These are phyloP conservation scores for Chrysoporthe deuterocubensis DNA, from an alignment of 2,329 filamentous ascomycete species.

Conservation along the genomic window DNA sequence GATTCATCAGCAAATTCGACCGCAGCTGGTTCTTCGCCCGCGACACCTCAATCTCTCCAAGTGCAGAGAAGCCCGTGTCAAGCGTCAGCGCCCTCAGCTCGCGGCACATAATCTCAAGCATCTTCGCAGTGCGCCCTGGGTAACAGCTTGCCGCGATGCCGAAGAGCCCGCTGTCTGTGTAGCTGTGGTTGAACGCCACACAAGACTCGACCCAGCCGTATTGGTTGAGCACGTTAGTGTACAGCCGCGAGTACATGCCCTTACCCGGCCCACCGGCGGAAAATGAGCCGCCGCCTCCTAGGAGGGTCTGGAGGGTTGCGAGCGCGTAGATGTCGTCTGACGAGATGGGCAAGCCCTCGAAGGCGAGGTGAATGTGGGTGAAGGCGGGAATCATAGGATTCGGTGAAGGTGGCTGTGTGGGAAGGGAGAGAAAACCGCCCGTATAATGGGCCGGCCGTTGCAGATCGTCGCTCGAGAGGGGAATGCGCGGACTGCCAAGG, in stretches of 20 bases:
- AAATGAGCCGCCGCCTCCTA: conserved; percentile 95
- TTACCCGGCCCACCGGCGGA: conserved; percentile 96
- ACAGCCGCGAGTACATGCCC: conserved; percentile 97
- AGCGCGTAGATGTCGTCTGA: conserved; percentile 95
- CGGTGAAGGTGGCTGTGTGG: conserved; percentile 74
- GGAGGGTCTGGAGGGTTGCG: conserved; percentile 91
- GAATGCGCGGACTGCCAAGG: conserved; percentile 47
- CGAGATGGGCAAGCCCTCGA: conserved; percentile 89
- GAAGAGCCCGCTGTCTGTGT: conserved; percentile 94
- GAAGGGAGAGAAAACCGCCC: conserved; percentile 87
- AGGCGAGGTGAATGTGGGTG: conserved; percentile 93
- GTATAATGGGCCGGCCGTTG: conserved; percentile 79
- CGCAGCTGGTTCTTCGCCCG: conserved; percentile 97
- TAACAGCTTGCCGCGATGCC: conserved; percentile 88
- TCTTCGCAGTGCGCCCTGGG: conserved; percentile 75
- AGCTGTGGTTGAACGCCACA: conserved; percentile 95
- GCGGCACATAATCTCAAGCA: conserved; percentile 95
- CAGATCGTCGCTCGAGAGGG: conserved; percentile 58
- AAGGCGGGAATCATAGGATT: conserved; percentile 80
- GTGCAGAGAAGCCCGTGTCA: conserved; percentile 72
- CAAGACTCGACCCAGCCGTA: conserved; percentile 97
- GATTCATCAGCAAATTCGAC: conserved; percentile 91
- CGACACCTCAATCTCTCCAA: conserved; percentile 78
- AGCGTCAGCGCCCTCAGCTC: conserved; percentile 80
- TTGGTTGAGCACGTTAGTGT: conserved; percentile 97